Percentiles rank a stretch among this genome's conserved stretches.
Evolutionary conservation across 441 rosid species (phyloP).

Genomic region (Populus tomentosa): DNA sequence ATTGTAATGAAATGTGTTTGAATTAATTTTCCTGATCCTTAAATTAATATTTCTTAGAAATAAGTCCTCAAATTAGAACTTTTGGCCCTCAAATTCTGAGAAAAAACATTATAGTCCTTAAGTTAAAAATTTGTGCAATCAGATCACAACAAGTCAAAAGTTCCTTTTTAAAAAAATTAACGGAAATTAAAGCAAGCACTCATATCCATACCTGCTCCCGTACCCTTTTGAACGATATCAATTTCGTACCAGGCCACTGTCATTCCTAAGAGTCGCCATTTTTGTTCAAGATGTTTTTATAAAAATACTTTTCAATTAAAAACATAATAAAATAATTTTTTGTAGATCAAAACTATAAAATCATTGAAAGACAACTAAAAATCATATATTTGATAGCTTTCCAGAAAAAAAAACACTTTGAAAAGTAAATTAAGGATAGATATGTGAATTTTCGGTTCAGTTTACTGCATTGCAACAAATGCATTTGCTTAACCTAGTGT

Average conservation of each 20-base stretch:
- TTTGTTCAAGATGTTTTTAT: too few species aligned
- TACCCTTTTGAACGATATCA: background rate
- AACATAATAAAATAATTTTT: too few species aligned
- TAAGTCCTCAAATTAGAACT: background rate
- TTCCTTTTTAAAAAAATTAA: too few species aligned
- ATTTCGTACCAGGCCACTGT: background rate
- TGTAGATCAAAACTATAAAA: too few species aligned
- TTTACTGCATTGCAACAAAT: background rate
- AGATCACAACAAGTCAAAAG: background rate
- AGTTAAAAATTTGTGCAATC: background rate
- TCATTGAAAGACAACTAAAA: too few species aligned
- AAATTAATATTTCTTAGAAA: background rate
- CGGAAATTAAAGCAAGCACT: background rate
- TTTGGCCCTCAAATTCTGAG: too few species aligned
- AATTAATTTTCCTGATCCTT: background rate
- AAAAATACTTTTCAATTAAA: too few species aligned
- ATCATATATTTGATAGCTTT: too few species aligned
- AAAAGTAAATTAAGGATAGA: too few species aligned
- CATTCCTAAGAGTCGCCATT: too few species aligned
- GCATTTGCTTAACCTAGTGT: background rate
- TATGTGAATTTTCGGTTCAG: too few species aligned
- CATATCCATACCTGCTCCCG: background rate
- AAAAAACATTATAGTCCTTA: background rate
- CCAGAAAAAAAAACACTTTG: too few species aligned
- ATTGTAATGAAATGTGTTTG: background rate